Conservation (phyloP, 352 stramenopile species). For the Phytophthora sp. region DNA sequence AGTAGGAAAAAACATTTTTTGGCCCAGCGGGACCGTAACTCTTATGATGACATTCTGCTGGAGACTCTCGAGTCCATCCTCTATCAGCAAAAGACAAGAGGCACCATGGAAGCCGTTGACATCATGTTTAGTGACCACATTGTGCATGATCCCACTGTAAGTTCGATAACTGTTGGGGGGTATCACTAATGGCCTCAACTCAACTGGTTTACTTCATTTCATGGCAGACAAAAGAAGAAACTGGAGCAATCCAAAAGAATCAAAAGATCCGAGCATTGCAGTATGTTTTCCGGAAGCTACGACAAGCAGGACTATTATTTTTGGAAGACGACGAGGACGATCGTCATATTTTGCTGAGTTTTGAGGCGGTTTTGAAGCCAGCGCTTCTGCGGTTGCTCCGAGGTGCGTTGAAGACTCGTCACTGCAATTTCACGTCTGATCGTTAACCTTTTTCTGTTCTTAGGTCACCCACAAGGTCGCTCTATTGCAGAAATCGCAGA, state of each 20-base stretch:
- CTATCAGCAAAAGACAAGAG: constrained; percentile 28
- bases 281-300: constrained; percentile 50
- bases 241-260: constrained; percentile 13
- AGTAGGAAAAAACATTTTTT: constrained; percentile 41
- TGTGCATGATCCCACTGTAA: constrained; percentile 6
- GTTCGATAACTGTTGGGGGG: no score
- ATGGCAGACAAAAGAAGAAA: constrained; percentile 13
- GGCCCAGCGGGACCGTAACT: constrained; percentile 9
- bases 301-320: constrained; percentile 55
- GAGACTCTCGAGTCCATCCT: constrained; percentile 46
- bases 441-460: neutral
- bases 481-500: constrained; percentile 61
- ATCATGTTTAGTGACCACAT: constrained; percentile 38
- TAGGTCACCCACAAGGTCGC: constrained; percentile 37
- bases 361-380: constrained; percentile 50
- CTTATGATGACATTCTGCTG: constrained; percentile 43
- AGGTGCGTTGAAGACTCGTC: constrained; percentile 32
- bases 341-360: constrained; percentile 62
- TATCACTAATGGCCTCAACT: no score
- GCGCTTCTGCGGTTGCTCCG: constrained; percentile 45
- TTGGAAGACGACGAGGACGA: constrained; percentile 63
- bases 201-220: neutral
- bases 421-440: constrained; percentile 1
- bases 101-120: constrained; percentile 2
- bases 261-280: constrained; percentile 41